Percentiles rank a stretch among this genome's conserved stretches.
Evolutionary conservation across 106 monocot species (phyloP).

Genomic region (Acorus calamus): DNA sequence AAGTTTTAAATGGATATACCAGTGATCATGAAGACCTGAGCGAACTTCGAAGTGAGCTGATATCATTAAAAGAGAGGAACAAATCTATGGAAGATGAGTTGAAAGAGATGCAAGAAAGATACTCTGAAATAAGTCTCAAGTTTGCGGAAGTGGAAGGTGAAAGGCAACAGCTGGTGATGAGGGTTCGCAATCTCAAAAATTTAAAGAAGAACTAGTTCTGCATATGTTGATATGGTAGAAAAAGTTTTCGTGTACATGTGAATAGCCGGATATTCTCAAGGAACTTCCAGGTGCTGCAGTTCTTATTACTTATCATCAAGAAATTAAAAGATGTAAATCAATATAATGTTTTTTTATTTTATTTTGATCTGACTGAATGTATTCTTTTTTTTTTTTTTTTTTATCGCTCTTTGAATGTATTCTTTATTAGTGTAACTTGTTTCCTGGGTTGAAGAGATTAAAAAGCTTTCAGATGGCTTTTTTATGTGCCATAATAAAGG

Average conservation of each 20-base stretch:
- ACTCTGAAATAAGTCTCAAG: constrained; percentile 85
- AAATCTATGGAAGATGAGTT: constrained; percentile 68
- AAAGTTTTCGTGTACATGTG: constrained; percentile 42
- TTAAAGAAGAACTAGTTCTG: constrained; percentile 41
- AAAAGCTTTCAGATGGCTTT: too few relatives aligned
- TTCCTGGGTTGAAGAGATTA: too few relatives aligned
- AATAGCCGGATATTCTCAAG: constrained; percentile 15
- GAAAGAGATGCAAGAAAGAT: constrained; percentile 91
- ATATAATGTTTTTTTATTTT: constrained; percentile 11
- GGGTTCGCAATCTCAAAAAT: constrained; percentile 72
- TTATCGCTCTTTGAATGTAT: too few relatives aligned
- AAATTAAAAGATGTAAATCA: constrained; percentile 23
- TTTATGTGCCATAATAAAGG: too few relatives aligned
- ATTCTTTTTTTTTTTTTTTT: too few relatives aligned
- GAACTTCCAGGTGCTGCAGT: constrained; percentile 20
- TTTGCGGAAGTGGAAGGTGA: constrained; percentile 98
- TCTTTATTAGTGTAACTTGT: too few relatives aligned
- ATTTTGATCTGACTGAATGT: too few relatives aligned
- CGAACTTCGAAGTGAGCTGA: constrained; percentile 34
- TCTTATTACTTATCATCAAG: constrained; percentile 5
- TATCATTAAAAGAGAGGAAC: constrained; percentile 43
- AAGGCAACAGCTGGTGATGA: constrained; percentile 94
- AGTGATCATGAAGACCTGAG: constrained; percentile 6
- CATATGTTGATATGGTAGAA: constrained; percentile 1
- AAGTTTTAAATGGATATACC: constrained; percentile 1